Percentiles rank a stretch among this genome's conserved stretches.
Conservation (phyloP, 805 yeast genomes). For the Saccharomycopsis sp. region DNA sequence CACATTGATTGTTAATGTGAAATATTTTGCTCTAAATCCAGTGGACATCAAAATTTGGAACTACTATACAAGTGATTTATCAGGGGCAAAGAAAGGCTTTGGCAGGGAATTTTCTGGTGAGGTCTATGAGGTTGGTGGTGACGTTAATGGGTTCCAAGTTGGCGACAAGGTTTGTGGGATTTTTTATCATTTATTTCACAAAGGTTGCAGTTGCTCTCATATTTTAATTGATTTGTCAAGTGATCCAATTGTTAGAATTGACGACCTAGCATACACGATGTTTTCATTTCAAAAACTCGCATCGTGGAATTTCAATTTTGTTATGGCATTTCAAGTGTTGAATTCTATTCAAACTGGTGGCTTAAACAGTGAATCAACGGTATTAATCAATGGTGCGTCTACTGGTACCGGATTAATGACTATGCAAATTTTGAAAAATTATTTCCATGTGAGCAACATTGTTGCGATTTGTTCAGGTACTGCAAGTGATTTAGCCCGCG, state of each 20-base stretch:
- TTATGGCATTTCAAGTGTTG: slow-evolving; percentile 51
- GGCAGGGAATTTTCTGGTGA: slow-evolving; percentile 69
- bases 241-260: slow-evolving; percentile 46
- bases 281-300: slow-evolving; percentile 45
- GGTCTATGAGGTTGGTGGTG: slow-evolving; percentile 40
- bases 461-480: slow-evolving; percentile 51
- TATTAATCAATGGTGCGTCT: slow-evolving; percentile 70
- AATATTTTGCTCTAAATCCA: slow-evolving; percentile 57
- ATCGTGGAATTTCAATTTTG: slow-evolving; percentile 54
- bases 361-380: slow-evolving; percentile 37
- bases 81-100: slow-evolving; percentile 51
- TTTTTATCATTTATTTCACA: slow-evolving; percentile 43
- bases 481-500: slow-evolving; percentile 37
- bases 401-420: slow-evolving; percentile 64
- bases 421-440: slow-evolving; percentile 50
- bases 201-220: slow-evolving; percentile 54
- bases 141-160: slow-evolving; percentile 28
- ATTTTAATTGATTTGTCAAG: slow-evolving; percentile 45
- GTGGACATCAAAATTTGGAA: slow-evolving; percentile 56
- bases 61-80: slow-evolving; percentile 44
- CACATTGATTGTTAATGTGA: slow-evolving; percentile 50
- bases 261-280: slow-evolving; percentile 31
- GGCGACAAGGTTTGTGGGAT: slow-evolving; percentile 67
- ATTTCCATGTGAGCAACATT: slow-evolving; percentile 45
- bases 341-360: slow-evolving; percentile 25